Conservation (phyloP, 257 asterid species). For the Misopates orontium region DNA sequence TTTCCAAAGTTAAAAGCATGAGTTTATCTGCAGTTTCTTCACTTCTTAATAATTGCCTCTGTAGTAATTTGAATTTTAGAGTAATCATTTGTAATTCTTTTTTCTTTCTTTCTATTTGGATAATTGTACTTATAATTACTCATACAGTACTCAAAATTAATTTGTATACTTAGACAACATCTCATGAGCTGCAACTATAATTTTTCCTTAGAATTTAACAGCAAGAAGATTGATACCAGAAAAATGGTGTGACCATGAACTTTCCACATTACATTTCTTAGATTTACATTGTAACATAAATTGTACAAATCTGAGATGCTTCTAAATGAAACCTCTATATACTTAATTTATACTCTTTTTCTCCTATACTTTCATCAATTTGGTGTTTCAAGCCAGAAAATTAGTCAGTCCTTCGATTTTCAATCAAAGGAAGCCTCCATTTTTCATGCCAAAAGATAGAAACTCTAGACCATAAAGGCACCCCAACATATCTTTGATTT, state of each 20-base stretch:
- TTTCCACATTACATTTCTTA: neutral
- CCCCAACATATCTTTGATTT: slow-evolving; percentile 24
- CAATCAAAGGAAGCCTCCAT: slow-evolving; percentile 46
- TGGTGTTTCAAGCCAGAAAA: slow-evolving; percentile 7
- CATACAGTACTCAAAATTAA: too few species aligned
- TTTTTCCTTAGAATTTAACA: too few species aligned
- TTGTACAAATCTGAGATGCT: slow-evolving; percentile 11
- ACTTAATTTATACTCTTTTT: neutral
- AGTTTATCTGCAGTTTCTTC: too few species aligned
- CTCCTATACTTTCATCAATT: slow-evolving; percentile 16
- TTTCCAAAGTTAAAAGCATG: too few species aligned
- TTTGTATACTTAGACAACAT: too few species aligned
- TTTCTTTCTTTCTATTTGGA: too few species aligned
- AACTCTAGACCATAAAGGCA: slow-evolving; percentile 54
- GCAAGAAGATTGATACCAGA: too few species aligned
- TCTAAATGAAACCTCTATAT: neutral
- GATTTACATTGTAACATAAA: slow-evolving; percentile 1
- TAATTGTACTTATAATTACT: too few species aligned
- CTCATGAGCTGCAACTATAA: neutral
- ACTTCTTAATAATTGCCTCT: too few species aligned
- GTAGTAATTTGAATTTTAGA: too few species aligned
- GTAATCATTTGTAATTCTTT: too few species aligned
- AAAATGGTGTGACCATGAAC: too few species aligned
- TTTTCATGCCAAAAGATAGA: slow-evolving; percentile 67
- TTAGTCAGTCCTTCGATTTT: slow-evolving; percentile 25